Evolutionary conservation across 192 early-diverging fungal genomes (phyloP), one percentile per base, ranked within the genome.

Genomic region (Coemansia sp.): DNA sequence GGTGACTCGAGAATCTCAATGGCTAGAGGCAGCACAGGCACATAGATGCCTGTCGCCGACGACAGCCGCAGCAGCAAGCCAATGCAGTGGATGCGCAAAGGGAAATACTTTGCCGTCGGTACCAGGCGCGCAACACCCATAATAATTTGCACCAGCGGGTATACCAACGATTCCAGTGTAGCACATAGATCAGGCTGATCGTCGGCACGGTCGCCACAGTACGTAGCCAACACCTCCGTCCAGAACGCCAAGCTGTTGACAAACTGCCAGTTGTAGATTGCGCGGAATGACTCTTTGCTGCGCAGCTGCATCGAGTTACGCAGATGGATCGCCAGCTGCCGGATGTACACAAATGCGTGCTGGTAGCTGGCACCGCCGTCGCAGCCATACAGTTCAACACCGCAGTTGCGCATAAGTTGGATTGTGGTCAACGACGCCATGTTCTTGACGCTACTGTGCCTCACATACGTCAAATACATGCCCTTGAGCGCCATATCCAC

Each of bases 251-350:
- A 80, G 60, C 89, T 92, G 77, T 96, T 93, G 57, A 99, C 73
- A 71, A 88, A 99, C 81, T 96, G 94, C 97, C 97, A 99, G 84
- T 94, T 94, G 85, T 97, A 96, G 43, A 99, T 92, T 8, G 86
- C 69, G 57, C 91, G 93, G 86, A 89, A 94, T 4, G 88, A 88
- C 66, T 95, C 90, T 85, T 92, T 92, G 38, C 88, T 92, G 49
- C 89, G 90, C 22, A 87, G 84, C 62, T 88, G 83, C 74, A 95
- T 93, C 16, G 94, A 93, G 61, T 87, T 88, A 65, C 97, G 89
- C 57, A 99, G 82, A 62, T 91, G 88, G 64, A 95, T 93, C 5
- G 95, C 97, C 54, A 98, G 77, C 77, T 97, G 94, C 27, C 97
- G 87, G 26, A 99, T 85, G 78, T 93, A 94, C 26, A 91, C 85